Percentiles rank a stretch among this genome's conserved stretches.
phyloP scores from a whole-genome alignment of 768 basidiomycete genomes.

The Botryobasidium botryosum region DNA sequence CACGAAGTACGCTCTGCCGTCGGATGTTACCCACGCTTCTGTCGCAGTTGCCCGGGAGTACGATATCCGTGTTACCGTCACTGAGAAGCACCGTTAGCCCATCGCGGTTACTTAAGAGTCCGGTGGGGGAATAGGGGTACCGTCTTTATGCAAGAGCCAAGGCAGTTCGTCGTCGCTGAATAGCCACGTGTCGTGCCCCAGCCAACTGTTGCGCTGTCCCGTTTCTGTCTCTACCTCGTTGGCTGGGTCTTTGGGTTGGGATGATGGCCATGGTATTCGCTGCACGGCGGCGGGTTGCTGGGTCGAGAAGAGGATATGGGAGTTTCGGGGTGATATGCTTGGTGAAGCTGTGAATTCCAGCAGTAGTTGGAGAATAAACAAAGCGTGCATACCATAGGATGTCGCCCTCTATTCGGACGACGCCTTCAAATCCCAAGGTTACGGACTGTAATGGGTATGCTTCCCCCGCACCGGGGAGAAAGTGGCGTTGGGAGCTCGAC shows the following conservation, averaged over 20 bases:
- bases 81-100: conserved; percentile 16
- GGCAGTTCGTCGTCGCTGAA: conserved; percentile 46
- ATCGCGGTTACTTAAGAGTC: background rate
- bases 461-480: conserved; percentile 69
- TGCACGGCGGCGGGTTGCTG: conserved; percentile 58
- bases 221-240: conserved; percentile 24
- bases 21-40: conserved; percentile 75
- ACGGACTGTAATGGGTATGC: conserved; percentile 51
- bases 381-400: conserved; percentile 49
- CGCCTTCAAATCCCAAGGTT: conserved; percentile 59
- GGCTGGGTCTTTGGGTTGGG: conserved; percentile 13
- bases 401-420: conserved; percentile 59
- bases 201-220: conserved; percentile 19
- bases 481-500: conserved; percentile 40
- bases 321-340: conserved; percentile 60
- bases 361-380: background rate
- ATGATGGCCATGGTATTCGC: conserved; percentile 63
- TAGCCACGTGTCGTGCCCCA: conserved; percentile 52
- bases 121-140: conserved; percentile 24
- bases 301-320: conserved; percentile 59
- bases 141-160: conserved; percentile 61
- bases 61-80: conserved; percentile 46
- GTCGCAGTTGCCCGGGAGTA: conserved; percentile 40
- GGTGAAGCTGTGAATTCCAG: conserved; percentile 2
- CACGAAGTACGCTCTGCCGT: conserved; percentile 68